These are phyloP conservation scores for Hondaea fermentalgiana DNA, from an alignment of 108 stramenopile genomes.

Conservation along the genomic window DNA sequence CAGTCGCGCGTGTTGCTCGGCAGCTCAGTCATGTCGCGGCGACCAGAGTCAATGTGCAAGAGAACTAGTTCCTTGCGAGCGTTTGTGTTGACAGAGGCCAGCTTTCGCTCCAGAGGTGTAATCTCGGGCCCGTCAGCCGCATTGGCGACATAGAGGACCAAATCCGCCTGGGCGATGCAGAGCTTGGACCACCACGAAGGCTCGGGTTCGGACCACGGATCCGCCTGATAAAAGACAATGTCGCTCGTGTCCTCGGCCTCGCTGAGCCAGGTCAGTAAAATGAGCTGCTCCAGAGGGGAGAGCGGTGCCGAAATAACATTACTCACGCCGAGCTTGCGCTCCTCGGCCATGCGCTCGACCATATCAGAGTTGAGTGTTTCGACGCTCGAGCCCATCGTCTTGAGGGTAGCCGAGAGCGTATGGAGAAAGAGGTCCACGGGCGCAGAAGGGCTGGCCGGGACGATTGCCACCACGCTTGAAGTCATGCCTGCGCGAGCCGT, in stretches of 20 bases:
- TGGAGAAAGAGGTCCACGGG: background rate
- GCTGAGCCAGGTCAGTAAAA: conserved; percentile 9
- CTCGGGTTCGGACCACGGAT: background rate
- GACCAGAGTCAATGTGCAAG: background rate
- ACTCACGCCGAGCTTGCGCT: background rate
- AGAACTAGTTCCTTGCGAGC: conserved; percentile 11
- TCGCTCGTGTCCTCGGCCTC: conserved; percentile 20
- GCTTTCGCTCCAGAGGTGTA: background rate
- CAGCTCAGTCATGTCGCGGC: background rate
- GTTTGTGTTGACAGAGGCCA: conserved; percentile 5
- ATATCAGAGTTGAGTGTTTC: background rate
- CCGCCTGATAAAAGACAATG: conserved; percentile 24
- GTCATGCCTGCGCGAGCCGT: background rate
- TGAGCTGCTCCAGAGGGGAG: background rate
- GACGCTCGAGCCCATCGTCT: background rate
- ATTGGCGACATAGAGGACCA: conserved; percentile 16
- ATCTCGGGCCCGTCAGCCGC: conserved; percentile 21
- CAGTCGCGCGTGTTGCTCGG: conserved; percentile 20
- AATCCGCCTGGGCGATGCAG: background rate
- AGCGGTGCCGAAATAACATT: background rate
- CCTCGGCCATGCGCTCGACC: background rate
- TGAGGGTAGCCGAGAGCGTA: background rate
- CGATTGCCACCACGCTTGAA: background rate
- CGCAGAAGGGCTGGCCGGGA: background rate
- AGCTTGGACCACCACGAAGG: conserved; percentile 22